phyloP scores from a whole-genome alignment of 495 filamentous ascomycete species.

The Alectoria sarmentosa region DNA sequence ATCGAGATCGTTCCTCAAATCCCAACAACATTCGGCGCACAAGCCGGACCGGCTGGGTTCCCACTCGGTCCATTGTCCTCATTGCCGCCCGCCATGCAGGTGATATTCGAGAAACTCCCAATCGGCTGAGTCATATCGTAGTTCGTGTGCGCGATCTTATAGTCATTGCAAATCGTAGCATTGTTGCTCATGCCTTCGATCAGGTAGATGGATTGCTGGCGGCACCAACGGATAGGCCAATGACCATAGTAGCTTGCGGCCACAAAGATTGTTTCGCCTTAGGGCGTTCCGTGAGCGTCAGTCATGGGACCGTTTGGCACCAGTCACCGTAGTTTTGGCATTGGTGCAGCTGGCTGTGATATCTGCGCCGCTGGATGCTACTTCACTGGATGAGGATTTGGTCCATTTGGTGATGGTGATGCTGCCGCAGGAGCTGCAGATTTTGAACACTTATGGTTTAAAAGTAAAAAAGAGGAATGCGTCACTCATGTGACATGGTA shows the following conservation, averaged over 20 bases:
- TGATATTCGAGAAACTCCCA: neutral
- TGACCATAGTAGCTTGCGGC: neutral
- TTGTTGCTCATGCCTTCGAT: neutral
- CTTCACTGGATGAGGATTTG: neutral
- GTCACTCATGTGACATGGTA: neutral
- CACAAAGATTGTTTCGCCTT: neutral
- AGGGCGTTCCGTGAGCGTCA: neutral
- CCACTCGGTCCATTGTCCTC: neutral
- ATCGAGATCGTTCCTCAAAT: neutral
- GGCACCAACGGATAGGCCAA: neutral
- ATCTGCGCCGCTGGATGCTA: too few relatives aligned
- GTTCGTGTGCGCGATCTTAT: neutral
- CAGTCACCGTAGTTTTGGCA: neutral
- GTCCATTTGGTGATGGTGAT: neutral
- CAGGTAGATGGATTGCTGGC: neutral
- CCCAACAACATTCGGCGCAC: neutral
- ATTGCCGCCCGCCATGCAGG: neutral
- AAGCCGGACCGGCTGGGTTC: neutral
- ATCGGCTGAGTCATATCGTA: neutral
- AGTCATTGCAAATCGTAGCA: neutral
- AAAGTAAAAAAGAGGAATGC: neutral
- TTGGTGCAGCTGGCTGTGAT: too few relatives aligned
- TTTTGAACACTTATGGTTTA: neutral
- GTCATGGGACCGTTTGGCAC: slow-evolving; percentile 3
- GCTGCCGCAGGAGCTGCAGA: neutral